These are phyloP conservation scores for Gelatoporia subvermispora DNA, from an alignment of 768 basidiomycete genomes.

Conservation along the genomic window DNA sequence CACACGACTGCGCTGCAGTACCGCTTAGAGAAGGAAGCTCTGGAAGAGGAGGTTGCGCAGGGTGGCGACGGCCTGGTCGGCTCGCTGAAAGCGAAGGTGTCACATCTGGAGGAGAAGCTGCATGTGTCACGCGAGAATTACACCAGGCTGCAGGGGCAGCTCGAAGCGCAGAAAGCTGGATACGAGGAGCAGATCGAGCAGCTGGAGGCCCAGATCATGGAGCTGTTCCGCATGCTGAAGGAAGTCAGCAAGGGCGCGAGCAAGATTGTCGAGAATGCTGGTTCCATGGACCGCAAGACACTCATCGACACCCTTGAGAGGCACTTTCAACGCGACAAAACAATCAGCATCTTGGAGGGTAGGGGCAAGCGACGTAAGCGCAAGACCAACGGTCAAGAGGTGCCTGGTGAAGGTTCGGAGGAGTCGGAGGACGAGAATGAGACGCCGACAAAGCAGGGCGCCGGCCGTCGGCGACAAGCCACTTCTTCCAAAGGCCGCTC, in stretches of 20 bases:
- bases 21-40: constrained; percentile 74
- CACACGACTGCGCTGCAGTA: constrained; percentile 59
- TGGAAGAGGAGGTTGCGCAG: constrained; percentile 78
- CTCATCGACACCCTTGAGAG: constrained; percentile 78
- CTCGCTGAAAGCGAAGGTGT: constrained; percentile 65
- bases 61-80: constrained; percentile 84
- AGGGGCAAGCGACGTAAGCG: constrained; percentile 30
- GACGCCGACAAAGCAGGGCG: constrained; percentile 54
- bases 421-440: constrained; percentile 50
- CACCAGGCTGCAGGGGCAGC: constrained; percentile 66
- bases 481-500: constrained; percentile 28
- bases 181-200: constrained; percentile 87
- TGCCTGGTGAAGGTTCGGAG: constrained; percentile 27
- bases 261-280: constrained; percentile 56
- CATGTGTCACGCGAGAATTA: constrained; percentile 75
- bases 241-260: constrained; percentile 78
- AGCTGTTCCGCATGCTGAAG: constrained; percentile 90
- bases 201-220: constrained; percentile 88
- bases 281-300: constrained; percentile 71
- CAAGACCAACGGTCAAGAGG: constrained; percentile 22
- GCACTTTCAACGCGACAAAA: constrained; percentile 78
- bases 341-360: constrained; percentile 84
- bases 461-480: constrained; percentile 31
- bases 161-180: constrained; percentile 68
- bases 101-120: constrained; percentile 72